Evolutionary conservation across 1,284 basidiomycete species (phyloP), one percentile per base, ranked within the genome.

Genomic region (Ustilago xerochloae): DNA sequence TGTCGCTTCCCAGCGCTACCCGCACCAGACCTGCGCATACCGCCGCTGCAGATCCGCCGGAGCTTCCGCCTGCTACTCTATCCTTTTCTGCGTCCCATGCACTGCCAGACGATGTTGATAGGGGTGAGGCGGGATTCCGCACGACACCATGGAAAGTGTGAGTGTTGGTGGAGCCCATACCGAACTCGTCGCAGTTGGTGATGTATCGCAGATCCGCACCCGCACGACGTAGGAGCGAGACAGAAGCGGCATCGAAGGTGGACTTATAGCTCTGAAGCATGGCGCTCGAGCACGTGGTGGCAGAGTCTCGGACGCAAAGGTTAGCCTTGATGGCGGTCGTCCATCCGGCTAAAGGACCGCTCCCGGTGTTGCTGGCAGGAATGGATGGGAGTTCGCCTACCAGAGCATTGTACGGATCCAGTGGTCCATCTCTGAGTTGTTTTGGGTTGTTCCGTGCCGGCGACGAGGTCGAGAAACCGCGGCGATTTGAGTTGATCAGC

Each of bases 161-260:
- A 20, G 66, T 52, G 52, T 83, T 84, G 41, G 39, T 66, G 12
- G 77, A 81, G 1, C 96, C 96, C 96, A 99, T 99, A 0, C 95
- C 95, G 85, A 99, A 99, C 84, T 98, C 96, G 83, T 99, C 96
- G 85, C 94, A 94, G 82, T 97, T 97, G 0, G 94, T 91, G 85
- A 96, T 96, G 2, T 93, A 94, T 0, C 91, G 81, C 13, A 98
- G 88, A 9, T 88, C 84, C 0, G 91, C 93, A 1, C 93, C 94
- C 0, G 88, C 87, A 0, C 86, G 70, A 1, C 88, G 86, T 0
- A 99, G 85, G 2, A 90, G 85, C 1, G 85, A 71, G 0, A 97
- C 92, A 5, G 92, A 92, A 0, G 93, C 94, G 47, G 96, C 94
- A 82, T 94, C 92, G 80, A 92, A 94, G 0, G 93, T 93, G 0